phyloP scores from a whole-genome alignment of 345 rosid genomes.

The Dipteronia sinensis region DNA sequence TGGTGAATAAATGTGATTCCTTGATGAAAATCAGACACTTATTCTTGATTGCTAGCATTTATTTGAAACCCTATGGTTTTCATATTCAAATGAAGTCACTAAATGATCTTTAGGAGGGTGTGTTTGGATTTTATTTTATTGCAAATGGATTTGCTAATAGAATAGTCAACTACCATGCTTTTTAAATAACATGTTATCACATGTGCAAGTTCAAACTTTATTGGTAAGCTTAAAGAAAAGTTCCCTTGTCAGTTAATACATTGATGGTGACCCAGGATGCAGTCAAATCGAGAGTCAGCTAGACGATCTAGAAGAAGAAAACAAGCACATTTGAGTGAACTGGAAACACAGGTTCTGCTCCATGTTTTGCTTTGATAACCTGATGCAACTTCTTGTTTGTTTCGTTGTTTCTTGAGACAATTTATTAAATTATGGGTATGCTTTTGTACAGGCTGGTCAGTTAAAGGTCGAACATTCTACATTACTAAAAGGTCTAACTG shows the following conservation, averaged over 20 bases:
- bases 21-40: conserved; percentile 7
- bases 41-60: neutral
- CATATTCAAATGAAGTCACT: neutral
- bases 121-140: conserved; percentile 4
- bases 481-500: conserved; percentile 66
- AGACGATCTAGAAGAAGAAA: conserved; percentile 96
- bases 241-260: conserved; percentile 7
- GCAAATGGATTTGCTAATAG: neutral
- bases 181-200: conserved; percentile 10
- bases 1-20: neutral
- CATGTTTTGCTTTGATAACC: conserved; percentile 2
- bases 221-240: neutral
- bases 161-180: conserved; percentile 5
- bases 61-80: neutral
- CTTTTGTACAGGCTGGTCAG: conserved; percentile 63
- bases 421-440: conserved; percentile 14
- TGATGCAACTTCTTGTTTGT: neutral
- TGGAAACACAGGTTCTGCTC: conserved; percentile 75
- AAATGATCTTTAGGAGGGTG: neutral
- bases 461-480: conserved; percentile 77
- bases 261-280: conserved; percentile 62
- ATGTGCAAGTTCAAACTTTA: conserved; percentile 4
- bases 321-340: conserved; percentile 83
- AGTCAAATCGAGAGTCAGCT: conserved; percentile 98
- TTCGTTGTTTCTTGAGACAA: neutral